phyloP scores from a whole-genome alignment of 2,329 filamentous ascomycete genomes.

The Rhexocercosporidium sp. region DNA sequence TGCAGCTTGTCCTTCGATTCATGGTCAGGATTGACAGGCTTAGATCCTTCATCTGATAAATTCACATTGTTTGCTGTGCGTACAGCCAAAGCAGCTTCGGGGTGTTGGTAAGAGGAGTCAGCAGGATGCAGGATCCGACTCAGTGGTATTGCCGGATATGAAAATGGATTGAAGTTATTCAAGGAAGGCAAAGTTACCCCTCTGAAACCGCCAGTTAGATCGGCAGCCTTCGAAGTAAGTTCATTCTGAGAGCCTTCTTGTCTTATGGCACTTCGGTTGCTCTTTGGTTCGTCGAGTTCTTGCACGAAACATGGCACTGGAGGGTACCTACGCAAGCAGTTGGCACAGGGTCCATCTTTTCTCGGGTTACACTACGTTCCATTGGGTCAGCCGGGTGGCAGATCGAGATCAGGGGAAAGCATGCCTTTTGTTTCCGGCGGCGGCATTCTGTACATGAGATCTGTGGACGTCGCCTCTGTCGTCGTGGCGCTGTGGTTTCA shows the following conservation, averaged over 20 bases:
- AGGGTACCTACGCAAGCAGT: slow-evolving; percentile 25
- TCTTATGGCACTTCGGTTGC: background rate
- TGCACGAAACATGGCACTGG: slow-evolving; percentile 21
- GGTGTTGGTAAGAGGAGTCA: background rate
- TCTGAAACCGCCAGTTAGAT: slow-evolving; percentile 1
- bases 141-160: background rate
- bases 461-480: slow-evolving; percentile 15
- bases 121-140: background rate
- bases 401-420: background rate
- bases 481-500: slow-evolving; percentile 1
- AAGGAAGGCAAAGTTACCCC: background rate
- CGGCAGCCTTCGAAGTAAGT: background rate
- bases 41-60: no score
- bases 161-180: background rate
- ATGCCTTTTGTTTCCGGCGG: slow-evolving; percentile 26
- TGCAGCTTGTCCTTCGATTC: no score
- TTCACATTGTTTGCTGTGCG: background rate
- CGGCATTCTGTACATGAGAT: slow-evolving; percentile 25
- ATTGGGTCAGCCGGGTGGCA: background rate
- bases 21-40: no score
- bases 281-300: background rate
- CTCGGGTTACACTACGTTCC: slow-evolving; percentile 21
- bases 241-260: background rate
- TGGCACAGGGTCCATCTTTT: slow-evolving; percentile 22
- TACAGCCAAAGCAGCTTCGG: background rate